A percentile compares a stretch with the other conserved stretches of the same genome.
phyloP scores from a whole-genome alignment of 225 moss, liverwort and hornwort genomes.

The Sphagnum contortum region DNA sequence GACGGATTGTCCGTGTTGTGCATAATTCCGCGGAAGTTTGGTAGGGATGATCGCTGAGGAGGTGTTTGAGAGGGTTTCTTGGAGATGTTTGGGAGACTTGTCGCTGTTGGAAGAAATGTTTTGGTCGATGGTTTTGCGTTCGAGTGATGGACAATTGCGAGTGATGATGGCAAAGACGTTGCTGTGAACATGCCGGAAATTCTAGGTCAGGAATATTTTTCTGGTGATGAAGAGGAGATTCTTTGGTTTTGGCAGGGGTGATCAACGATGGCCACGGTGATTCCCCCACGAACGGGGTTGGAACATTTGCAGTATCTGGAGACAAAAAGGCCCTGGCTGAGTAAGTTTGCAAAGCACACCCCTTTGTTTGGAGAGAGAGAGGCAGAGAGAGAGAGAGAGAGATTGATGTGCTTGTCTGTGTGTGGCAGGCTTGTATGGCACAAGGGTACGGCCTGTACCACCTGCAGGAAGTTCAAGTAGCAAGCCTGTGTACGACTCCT shows the following conservation, averaged over 20 bases:
- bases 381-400: too few relatives aligned
- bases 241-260: slow-evolving; percentile 14
- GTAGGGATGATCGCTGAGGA: too few relatives aligned
- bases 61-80: too few relatives aligned
- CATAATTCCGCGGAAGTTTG: too few relatives aligned
- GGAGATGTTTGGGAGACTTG: too few relatives aligned
- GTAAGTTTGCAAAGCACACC: slow-evolving; percentile 23
- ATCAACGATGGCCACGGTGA: slow-evolving; percentile 27
- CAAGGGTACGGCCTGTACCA: slow-evolving; percentile 83
- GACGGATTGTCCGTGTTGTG: too few relatives aligned
- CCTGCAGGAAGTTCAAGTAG: slow-evolving; percentile 89
- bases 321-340: slow-evolving; percentile 86
- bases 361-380: neutral
- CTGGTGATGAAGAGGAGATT: neutral
- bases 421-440: slow-evolving; percentile 80
- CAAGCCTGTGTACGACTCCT: slow-evolving; percentile 54
- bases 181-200: too few relatives aligned
- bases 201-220: too few relatives aligned
- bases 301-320: slow-evolving; percentile 56
- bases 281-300: slow-evolving; percentile 27
- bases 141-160: too few relatives aligned
- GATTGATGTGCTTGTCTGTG: neutral
- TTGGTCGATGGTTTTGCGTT: too few relatives aligned
- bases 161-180: too few relatives aligned
- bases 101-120: too few relatives aligned